These are phyloP conservation scores for Zygotorulaspora sp. DNA, from an alignment of 805 yeast species.

Conservation along the genomic window DNA sequence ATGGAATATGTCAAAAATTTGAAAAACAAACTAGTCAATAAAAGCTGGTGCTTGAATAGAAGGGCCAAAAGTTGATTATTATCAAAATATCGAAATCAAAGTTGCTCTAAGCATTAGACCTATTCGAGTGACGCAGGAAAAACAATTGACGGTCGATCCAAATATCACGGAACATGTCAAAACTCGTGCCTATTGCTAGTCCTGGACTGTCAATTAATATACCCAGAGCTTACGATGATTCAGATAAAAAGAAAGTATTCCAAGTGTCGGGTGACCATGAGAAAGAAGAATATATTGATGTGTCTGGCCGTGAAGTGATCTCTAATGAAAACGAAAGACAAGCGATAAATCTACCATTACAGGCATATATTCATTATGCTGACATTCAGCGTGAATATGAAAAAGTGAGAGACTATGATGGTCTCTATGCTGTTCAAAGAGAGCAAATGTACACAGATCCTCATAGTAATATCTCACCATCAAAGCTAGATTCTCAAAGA, in stretches of 20 bases:
- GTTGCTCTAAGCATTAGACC: no score
- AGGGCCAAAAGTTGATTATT: no score
- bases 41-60: no score
- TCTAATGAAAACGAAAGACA: slow-evolving; percentile 6
- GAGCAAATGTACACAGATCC: slow-evolving; percentile 15
- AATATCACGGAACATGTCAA: slow-evolving; percentile 9
- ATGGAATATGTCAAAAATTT: no score
- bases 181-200: slow-evolving; percentile 10
- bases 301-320: slow-evolving; percentile 12
- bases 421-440: slow-evolving; percentile 13
- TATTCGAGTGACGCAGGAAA: no score
- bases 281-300: slow-evolving; percentile 10
- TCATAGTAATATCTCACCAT: slow-evolving; percentile 10
- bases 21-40: no score
- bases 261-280: slow-evolving; percentile 5
- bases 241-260: slow-evolving; percentile 1
- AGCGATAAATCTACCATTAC: slow-evolving; percentile 9
- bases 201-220: slow-evolving; percentile 2
- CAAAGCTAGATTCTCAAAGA: slow-evolving; percentile 15
- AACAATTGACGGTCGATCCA: no score
- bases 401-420: slow-evolving; percentile 9
- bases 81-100: no score
- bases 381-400: slow-evolving; percentile 15
- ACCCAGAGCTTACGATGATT: slow-evolving; percentile 4
- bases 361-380: slow-evolving; percentile 14